Evolutionary conservation across 805 yeast species (phyloP), one percentile per base, ranked within the genome.

Genomic region (Pichia exigua): DNA sequence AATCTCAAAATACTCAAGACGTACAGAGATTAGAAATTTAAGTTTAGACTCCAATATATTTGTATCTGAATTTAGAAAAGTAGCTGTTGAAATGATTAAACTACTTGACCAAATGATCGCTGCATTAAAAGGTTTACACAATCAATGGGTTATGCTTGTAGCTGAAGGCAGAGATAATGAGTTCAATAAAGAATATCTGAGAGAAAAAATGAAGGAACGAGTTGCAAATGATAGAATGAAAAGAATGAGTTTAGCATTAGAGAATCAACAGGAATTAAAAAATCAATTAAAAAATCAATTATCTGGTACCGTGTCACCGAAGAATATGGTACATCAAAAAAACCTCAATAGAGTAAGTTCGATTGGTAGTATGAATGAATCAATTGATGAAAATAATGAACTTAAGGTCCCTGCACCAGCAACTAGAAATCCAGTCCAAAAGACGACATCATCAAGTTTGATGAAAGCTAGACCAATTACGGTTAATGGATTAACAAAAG

Each of bases 1-100:
- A 10, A 68, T 79, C 24, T 69, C 79, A 0, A 69, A 75, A 50
- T 69, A 76, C 44, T 64, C 79, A 62, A 80, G 47, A 70, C 70
- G 55, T 71, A 72, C 54, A 32, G 51, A 50, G 27, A 48, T 51
- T 4, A 42, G 44, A 40, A 46, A 51, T 35, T 7, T 47, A 7
- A 45, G 41, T 20, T 24, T 49, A 43, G 52, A 51, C 30, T 47
- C 39, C n/a, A 40, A 39, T 11, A 46, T 44, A 7, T 55, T 51
- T 28, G 45, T 55, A 12, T 27, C 51, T 18, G 79, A 74, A 48
- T 65, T 75, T 26, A 64, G 65, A 24, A 75, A 73, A 51, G 73
- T 74, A 49, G 64, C 72, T 4, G 62, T 62, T 38, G 81, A 75
- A 49, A 74, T 75, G 11, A 59, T 61, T 51, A 54, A 69, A 4